These are phyloP conservation scores for Didymella pinodella DNA, from an alignment of 2,329 filamentous ascomycete genomes.

Conservation along the genomic window DNA sequence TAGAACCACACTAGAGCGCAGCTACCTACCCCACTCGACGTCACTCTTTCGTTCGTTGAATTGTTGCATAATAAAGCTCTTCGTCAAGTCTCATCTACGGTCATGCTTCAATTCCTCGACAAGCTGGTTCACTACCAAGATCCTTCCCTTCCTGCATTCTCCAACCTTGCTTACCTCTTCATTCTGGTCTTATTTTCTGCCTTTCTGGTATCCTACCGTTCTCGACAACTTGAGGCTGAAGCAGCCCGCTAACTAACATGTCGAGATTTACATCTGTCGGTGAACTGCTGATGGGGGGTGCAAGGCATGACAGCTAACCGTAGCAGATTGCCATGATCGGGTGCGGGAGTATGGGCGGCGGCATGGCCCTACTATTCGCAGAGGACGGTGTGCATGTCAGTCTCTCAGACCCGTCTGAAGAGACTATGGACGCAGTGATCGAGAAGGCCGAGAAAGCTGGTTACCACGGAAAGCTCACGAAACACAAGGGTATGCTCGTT, in stretches of 20 bases:
- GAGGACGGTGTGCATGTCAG: slow-evolving; percentile 64
- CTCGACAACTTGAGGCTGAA: slow-evolving; percentile 25
- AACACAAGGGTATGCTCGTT: slow-evolving; percentile 45
- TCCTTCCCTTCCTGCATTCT: slow-evolving; percentile 42
- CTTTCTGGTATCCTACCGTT: slow-evolving; percentile 37
- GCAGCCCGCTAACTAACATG: slow-evolving; percentile 24
- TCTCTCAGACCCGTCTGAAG: slow-evolving; percentile 61
- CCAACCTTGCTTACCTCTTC: slow-evolving; percentile 41
- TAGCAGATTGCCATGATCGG: slow-evolving; percentile 64
- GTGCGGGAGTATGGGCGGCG: slow-evolving; percentile 67
- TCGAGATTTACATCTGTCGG: slow-evolving; percentile 39
- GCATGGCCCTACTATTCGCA: slow-evolving; percentile 66
- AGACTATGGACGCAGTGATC: slow-evolving; percentile 57
- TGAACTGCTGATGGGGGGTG: not conserved
- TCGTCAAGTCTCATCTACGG: slow-evolving; percentile 3
- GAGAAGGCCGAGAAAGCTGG: slow-evolving; percentile 52
- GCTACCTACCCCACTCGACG: slow-evolving; percentile 20
- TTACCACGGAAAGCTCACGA: slow-evolving; percentile 50
- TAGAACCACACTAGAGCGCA: slow-evolving; percentile 15
- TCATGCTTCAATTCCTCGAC: slow-evolving; percentile 42
- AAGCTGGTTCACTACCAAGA: slow-evolving; percentile 41
- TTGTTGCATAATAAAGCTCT: slow-evolving; percentile 9
- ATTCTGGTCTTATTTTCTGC: slow-evolving; percentile 37
- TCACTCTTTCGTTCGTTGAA: slow-evolving; percentile 18
- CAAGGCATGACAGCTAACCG: slow-evolving; percentile 12